phyloP scores from a whole-genome alignment of 352 stramenopile species.

The Globisporangium echinulatum region DNA sequence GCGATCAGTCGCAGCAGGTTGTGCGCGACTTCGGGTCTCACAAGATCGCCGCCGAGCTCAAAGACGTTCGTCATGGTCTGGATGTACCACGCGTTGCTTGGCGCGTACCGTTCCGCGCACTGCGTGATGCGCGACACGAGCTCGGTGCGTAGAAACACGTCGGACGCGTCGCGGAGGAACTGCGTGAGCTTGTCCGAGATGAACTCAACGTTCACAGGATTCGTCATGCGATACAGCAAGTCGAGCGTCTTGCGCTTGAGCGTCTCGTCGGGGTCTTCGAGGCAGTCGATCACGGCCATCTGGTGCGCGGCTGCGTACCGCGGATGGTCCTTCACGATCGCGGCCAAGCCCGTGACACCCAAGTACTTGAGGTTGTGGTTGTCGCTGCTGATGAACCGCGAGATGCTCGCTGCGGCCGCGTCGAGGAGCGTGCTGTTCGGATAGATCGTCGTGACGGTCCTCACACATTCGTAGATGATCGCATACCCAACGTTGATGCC shows the following conservation, averaged over 20 bases:
- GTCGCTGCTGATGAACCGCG: slow-evolving; percentile 92
- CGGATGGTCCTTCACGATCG: slow-evolving; percentile 96
- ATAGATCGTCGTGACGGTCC: slow-evolving; percentile 99
- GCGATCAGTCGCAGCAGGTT: slow-evolving; percentile 98
- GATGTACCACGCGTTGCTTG: slow-evolving; percentile 99
- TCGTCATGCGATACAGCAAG: slow-evolving; percentile 97
- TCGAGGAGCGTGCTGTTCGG: slow-evolving; percentile 97
- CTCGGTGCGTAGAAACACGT: slow-evolving; percentile 97
- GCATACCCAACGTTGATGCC: slow-evolving; percentile 99
- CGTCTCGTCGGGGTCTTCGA: slow-evolving; percentile 99
- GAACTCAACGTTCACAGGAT: slow-evolving; percentile 99
- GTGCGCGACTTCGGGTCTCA: slow-evolving; percentile 95
- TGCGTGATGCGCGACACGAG: slow-evolving; percentile 97
- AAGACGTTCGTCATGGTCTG: slow-evolving; percentile 97
- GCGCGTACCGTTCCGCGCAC: slow-evolving; percentile 95
- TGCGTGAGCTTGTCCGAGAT: slow-evolving; percentile 98
- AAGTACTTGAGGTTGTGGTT: slow-evolving; percentile 99
- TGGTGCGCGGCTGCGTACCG: slow-evolving; percentile 98
- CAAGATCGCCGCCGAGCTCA: slow-evolving; percentile 94
- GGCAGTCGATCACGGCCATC: slow-evolving; percentile 99
- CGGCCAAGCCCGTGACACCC: slow-evolving; percentile 97
- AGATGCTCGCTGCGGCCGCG: slow-evolving; percentile 89
- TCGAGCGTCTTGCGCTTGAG: slow-evolving; percentile 99
- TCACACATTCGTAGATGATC: slow-evolving; percentile 99
- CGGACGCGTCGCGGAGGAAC: slow-evolving; percentile 93